Evolutionary conservation across 1,284 basidiomycete species (phyloP).

Genomic region (Malassezia globosa): DNA sequence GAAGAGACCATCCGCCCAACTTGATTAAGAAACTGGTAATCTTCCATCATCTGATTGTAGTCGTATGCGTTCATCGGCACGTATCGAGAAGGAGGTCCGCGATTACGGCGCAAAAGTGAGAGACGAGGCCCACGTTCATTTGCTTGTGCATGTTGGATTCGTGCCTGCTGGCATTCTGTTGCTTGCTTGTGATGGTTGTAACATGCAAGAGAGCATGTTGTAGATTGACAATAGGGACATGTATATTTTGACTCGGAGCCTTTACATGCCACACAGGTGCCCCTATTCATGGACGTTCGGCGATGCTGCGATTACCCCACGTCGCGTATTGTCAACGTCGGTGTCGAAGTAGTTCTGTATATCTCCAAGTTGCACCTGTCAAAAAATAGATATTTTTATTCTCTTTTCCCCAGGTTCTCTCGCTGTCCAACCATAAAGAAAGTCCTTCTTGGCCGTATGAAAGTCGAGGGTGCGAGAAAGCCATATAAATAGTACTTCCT

Average conservation of each 20-base stretch:
- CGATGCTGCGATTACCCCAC: no score
- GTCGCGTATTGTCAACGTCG: no score
- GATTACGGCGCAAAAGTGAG: constrained; percentile 1
- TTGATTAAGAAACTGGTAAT: constrained; percentile 15
- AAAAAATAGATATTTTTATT: no score
- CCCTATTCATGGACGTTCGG: no score
- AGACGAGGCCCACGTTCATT: not conserved
- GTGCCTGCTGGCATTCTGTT: not conserved
- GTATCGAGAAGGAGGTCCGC: not conserved
- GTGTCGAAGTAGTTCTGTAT: no score
- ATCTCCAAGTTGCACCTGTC: no score
- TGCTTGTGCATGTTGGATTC: not conserved
- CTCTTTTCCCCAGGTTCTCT: no score
- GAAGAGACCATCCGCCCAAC: constrained; percentile 13
- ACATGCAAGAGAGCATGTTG: constrained; percentile 12
- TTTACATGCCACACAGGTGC: constrained; percentile 7
- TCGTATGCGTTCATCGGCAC: constrained; percentile 14
- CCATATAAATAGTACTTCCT: no score
- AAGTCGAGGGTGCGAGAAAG: no score
- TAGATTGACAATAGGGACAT: constrained; percentile 12
- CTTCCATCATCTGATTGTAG: constrained; percentile 15
- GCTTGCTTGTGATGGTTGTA: constrained; percentile 6
- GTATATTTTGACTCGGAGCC: constrained; percentile 9
- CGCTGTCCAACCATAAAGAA: no score
- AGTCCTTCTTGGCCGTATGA: no score